These are phyloP conservation scores for Phytophthora megakarya DNA, from an alignment of 352 stramenopile species.

Conservation along the genomic window DNA sequence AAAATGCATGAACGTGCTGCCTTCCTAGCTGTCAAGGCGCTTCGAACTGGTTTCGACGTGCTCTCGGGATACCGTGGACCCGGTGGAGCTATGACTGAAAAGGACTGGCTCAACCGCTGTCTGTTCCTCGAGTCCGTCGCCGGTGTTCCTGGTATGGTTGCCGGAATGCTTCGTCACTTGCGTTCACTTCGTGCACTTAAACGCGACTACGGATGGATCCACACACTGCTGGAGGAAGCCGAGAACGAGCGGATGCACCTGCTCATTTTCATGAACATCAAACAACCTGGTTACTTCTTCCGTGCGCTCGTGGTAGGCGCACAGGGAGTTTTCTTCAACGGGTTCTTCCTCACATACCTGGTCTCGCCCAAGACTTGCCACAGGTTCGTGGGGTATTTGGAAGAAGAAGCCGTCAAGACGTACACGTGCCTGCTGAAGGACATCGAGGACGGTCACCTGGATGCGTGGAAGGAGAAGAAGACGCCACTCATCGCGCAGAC, in stretches of 20 bases:
- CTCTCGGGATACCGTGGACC: conserved; percentile 61
- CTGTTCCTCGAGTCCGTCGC: conserved; percentile 85
- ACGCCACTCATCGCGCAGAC: conserved; percentile 90
- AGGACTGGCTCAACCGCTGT: conserved; percentile 65
- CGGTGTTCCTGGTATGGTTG: conserved; percentile 81
- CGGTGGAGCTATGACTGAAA: conserved; percentile 62
- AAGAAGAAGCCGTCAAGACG: conserved; percentile 91
- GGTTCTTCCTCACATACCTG: conserved; percentile 88
- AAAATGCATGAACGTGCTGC: conserved; percentile 49
- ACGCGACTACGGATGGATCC: conserved; percentile 92
- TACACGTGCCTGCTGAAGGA: conserved; percentile 91
- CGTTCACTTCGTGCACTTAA: conserved; percentile 80
- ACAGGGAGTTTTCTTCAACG: conserved; percentile 89
- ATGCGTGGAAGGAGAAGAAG: conserved; percentile 74
- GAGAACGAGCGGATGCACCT: conserved; percentile 96
- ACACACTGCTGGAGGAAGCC: conserved; percentile 91
- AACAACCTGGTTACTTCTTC: conserved; percentile 81
- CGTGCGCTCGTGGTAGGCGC: conserved; percentile 74
- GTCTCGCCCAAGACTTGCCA: conserved; percentile 89
- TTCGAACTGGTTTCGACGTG: conserved; percentile 59
- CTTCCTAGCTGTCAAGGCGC: conserved; percentile 40
- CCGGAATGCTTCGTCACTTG: conserved; percentile 78
- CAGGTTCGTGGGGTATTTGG: conserved; percentile 93
- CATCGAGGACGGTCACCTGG: conserved; percentile 85
- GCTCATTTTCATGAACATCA: conserved; percentile 91